Base-by-base conservation (phyloP, 169 alveolate species). In the Cardiosporidium cionae region DNA sequence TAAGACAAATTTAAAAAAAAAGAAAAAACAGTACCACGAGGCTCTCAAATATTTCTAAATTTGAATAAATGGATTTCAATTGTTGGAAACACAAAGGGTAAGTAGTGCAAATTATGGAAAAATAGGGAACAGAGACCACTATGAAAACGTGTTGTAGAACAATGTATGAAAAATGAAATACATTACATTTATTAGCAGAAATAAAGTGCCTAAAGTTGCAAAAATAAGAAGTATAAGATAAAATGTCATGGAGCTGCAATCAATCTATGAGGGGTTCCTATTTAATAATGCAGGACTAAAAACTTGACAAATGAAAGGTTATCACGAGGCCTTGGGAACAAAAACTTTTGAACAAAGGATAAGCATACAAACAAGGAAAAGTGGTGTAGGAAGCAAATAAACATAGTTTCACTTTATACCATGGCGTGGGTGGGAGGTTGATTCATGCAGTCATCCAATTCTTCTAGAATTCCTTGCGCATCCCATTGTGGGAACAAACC, bases 401-500 rank as follows among this genome's bases (percentile, higher is more conserved):
- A 44, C 58, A 44, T 44, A n/a, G 16, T 44, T 9, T 44, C 58
- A n/a, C n/a, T 44, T n/a, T 44, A 6, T 68, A 70, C 76, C 76
- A 52, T 62, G 22, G 70, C 9, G n/a, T 70, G 65, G 0, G 68
- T 53, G 0, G 66, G 54, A 0, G 76, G 76, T 34, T 0, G 76
- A 23, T 70, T 36, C 65, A 82, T 76, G 54, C 86, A 78, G 28
- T 82, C 88, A 3, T 80, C 83, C 76, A 82, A 65, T 7, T 79
- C 83, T 33, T 82, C 81, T 80, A 82, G 67, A 52, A 82, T 82
- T 6, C 52, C 58, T 32, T 78, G 52, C 29, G 77, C 88, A 79
- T 82, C 88, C 76, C 83, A 82, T 34, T 52, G 28, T 0, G 88
- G 88, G 35, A 82, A 82, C 63, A 82, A 72, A 0, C 88, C 88